Evolutionary conservation across 2,329 filamentous ascomycete species (phyloP).

Genomic region (Tolypocladium capitatum): DNA sequence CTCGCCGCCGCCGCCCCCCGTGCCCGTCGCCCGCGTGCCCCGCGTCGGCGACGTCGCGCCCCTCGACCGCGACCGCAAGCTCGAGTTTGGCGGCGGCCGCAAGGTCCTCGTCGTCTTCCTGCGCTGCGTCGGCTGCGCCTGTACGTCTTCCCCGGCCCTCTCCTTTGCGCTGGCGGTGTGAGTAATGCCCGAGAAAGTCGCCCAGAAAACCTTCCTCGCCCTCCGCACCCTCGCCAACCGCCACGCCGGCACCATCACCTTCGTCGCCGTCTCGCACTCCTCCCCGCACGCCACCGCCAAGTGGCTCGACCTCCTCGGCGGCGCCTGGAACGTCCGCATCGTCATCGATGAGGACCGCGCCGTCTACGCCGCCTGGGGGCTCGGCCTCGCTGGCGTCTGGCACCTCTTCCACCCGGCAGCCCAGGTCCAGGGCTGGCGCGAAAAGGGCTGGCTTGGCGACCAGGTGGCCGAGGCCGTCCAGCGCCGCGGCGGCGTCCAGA

Average conservation of each 20-base stretch:
- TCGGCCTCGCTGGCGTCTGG: slow-evolving; percentile 37
- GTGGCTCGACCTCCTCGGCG: slow-evolving; percentile 45
- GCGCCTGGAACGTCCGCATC: slow-evolving; percentile 39
- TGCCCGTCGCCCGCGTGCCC: slow-evolving; percentile 30
- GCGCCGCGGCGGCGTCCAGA: slow-evolving; percentile 19
- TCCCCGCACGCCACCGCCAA: slow-evolving; percentile 40
- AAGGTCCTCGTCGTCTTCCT: slow-evolving; percentile 37
- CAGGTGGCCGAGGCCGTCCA: slow-evolving; percentile 34
- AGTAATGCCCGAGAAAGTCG: too few relatives aligned
- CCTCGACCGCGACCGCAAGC: slow-evolving; percentile 28
- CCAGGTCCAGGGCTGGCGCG: slow-evolving; percentile 38
- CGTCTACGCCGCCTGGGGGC: slow-evolving; percentile 46
- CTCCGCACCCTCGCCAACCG: slow-evolving; percentile 41
- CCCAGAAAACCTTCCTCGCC: slow-evolving; percentile 42
- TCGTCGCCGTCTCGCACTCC: slow-evolving; percentile 47
- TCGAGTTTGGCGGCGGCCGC: slow-evolving; percentile 29
- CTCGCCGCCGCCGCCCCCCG: slow-evolving; percentile 35
- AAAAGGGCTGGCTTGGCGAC: slow-evolving; percentile 40
- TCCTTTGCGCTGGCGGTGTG: slow-evolving; percentile 1
- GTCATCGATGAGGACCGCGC: slow-evolving; percentile 42
- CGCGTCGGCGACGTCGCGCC: slow-evolving; percentile 35
- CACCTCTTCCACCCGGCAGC: slow-evolving; percentile 40
- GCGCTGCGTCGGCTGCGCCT: slow-evolving; percentile 42
- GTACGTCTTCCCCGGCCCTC: slow-evolving; percentile 20
- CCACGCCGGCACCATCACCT: slow-evolving; percentile 33